phyloP scores from a whole-genome alignment of 2,329 filamentous ascomycete genomes.

The Penicillium sp. region DNA sequence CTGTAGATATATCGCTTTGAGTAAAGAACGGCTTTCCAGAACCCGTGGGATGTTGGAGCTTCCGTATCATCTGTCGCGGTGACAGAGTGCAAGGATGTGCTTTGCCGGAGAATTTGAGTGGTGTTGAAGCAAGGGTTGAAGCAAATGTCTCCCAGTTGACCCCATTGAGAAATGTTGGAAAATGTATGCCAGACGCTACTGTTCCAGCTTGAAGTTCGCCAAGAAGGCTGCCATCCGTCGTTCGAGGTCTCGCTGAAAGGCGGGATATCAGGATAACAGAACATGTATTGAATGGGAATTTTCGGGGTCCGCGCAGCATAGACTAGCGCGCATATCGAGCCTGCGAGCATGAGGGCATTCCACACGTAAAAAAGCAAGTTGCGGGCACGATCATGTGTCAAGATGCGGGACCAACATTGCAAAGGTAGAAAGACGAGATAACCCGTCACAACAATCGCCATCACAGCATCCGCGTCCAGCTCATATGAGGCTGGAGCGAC shows the following conservation, averaged over 20 bases:
- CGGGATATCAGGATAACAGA: constrained; percentile 31
- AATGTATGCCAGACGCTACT: constrained; percentile 32
- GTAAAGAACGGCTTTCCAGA: constrained; percentile 22
- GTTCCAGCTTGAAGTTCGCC: constrained; percentile 33
- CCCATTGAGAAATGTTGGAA: constrained; percentile 21
- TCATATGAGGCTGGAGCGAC: constrained; percentile 34
- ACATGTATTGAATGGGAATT: constrained; percentile 31
- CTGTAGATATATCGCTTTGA: constrained; percentile 33
- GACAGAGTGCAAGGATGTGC: constrained; percentile 19
- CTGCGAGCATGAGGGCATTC: constrained; percentile 35
- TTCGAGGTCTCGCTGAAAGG: constrained; percentile 22
- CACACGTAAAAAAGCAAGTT: constrained; percentile 32
- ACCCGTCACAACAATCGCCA: constrained; percentile 36
- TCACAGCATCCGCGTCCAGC: constrained; percentile 35
- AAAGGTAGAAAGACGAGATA: constrained; percentile 38
- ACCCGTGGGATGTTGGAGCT: constrained; percentile 7
- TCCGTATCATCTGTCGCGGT: constrained; percentile 8
- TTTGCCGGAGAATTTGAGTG: constrained; percentile 28
- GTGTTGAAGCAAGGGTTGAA: constrained; percentile 38
- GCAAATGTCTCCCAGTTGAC: constrained; percentile 29
- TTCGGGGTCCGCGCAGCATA: constrained; percentile 23
- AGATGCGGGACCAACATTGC: constrained; percentile 35
- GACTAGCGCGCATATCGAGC: constrained; percentile 31
- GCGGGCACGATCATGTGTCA: constrained; percentile 29
- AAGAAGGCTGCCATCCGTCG: constrained; percentile 30